phyloP scores from a whole-genome alignment of 2,329 filamentous ascomycete species.

The Monosporascus sp. region DNA sequence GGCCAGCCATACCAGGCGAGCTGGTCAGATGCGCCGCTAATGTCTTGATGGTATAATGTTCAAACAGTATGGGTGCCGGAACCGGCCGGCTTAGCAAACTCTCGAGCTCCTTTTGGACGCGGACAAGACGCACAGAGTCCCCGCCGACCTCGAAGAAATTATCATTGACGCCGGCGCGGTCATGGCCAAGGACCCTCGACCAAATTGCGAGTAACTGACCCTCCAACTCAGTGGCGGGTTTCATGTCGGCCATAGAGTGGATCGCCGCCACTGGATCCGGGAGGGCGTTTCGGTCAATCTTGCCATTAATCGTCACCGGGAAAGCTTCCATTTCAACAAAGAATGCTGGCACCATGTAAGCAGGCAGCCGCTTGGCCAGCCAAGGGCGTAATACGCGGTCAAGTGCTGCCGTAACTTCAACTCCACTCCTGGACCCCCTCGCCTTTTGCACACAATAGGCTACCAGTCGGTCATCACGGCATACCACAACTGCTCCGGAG shows the following conservation, averaged over 20 bases:
- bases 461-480: constrained; percentile 21
- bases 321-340: constrained; percentile 21
- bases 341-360: constrained; percentile 24
- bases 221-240: constrained; percentile 14
- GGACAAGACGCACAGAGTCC: constrained; percentile 20
- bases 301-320: constrained; percentile 19
- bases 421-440: neutral
- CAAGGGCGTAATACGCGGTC: constrained; percentile 16
- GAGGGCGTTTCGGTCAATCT: constrained; percentile 23
- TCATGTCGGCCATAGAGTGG: neutral
- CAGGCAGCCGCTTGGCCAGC: constrained; percentile 18
- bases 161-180: constrained; percentile 16
- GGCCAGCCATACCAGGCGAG: neutral
- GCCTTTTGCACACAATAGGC: constrained; percentile 21
- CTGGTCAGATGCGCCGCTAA: constrained; percentile 17
- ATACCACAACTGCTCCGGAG: constrained; percentile 20
- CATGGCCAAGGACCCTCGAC: constrained; percentile 20
- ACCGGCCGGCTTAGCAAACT: constrained; percentile 14
- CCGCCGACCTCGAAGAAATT: constrained; percentile 26
- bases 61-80: constrained; percentile 18
- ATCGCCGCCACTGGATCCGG: constrained; percentile 13
- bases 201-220: constrained; percentile 17
- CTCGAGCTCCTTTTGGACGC: constrained; percentile 22
- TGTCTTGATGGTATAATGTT: constrained; percentile 23
- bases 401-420: constrained; percentile 2